Evolutionary conservation across 805 yeast genomes (phyloP).

Genomic region (Wickerhamomyces hampshirensis): DNA sequence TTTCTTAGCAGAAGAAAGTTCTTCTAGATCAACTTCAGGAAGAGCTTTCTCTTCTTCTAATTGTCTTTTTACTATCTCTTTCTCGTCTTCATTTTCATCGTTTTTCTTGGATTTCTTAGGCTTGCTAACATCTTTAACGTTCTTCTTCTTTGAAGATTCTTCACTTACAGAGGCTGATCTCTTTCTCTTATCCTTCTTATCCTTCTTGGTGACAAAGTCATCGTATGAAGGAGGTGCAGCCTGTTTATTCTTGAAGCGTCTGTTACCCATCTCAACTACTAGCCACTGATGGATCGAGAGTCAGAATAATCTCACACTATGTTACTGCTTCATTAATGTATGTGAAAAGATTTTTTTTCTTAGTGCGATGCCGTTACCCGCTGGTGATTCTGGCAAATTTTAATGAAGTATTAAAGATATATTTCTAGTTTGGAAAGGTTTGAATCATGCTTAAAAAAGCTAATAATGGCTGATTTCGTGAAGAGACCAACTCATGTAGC

Average conservation of each 20-base stretch:
- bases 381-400: background rate
- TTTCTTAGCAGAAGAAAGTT: constrained; percentile 63
- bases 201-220: constrained; percentile 56
- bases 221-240: constrained; percentile 88
- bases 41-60: constrained; percentile 41
- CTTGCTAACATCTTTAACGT: constrained; percentile 9
- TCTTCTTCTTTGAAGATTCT: constrained; percentile 21
- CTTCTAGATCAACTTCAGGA: constrained; percentile 67
- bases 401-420: background rate
- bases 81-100: constrained; percentile 21
- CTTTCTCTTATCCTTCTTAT: constrained; percentile 31
- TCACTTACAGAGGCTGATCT: constrained; percentile 28
- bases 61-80: constrained; percentile 19
- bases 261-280: constrained; percentile 61
- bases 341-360: constrained; percentile 4
- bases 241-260: constrained; percentile 90
- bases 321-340: no score
- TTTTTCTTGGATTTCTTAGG: constrained; percentile 14
- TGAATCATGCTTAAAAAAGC: background rate
- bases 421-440: background rate
- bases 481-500: constrained; percentile 15
- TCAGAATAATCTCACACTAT: no score
- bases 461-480: background rate
- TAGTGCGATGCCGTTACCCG: constrained; percentile 5
- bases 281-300: no score